Conservation (phyloP, 202 grass and related monocot genomes). For the Schoenoplectus tabernaemontani region DNA sequence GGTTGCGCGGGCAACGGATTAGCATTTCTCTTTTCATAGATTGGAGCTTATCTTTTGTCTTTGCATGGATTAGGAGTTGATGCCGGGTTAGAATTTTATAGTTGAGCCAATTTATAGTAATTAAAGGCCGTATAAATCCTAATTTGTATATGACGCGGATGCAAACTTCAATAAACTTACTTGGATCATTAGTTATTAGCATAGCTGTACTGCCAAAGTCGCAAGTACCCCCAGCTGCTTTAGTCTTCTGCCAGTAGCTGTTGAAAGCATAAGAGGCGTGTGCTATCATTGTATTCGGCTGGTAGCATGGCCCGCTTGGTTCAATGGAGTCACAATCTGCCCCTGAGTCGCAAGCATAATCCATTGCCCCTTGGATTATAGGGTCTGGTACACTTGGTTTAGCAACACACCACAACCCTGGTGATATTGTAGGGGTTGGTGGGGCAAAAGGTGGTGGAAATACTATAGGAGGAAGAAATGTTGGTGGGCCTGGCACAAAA, state of each 20-base stretch:
- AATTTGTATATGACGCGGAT: not conserved
- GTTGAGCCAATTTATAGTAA: not conserved
- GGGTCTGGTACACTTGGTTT: conserved; percentile 60
- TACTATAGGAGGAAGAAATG: conserved; percentile 64
- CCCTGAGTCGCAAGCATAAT: conserved; percentile 74
- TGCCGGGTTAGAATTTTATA: not conserved
- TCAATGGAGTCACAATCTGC: conserved; percentile 63
- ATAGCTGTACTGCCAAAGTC: conserved; percentile 88
- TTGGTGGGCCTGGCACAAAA: conserved; percentile 23
- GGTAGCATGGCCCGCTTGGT: conserved; percentile 40
- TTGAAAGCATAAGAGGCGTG: conserved; percentile 93
- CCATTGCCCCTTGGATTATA: conserved; percentile 72
- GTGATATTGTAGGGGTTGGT: conserved; percentile 10
- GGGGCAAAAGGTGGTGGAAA: conserved; percentile 46
- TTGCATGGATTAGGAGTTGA: no score
- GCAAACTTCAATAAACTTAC: conserved; percentile 28
- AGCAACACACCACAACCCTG: conserved; percentile 57
- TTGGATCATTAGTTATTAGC: conserved; percentile 82
- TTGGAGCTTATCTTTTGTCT: no score
- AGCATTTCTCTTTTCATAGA: no score
- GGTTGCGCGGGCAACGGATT: not conserved
- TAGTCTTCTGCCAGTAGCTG: conserved; percentile 76
- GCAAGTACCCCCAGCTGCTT: conserved; percentile 67
- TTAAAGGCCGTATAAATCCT: not conserved
- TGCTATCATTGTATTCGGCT: conserved; percentile 50